Percentiles rank a stretch among this genome's conserved stretches.
phyloP scores from a whole-genome alignment of 805 yeast species.

The Middelhovenomyces tepae region DNA sequence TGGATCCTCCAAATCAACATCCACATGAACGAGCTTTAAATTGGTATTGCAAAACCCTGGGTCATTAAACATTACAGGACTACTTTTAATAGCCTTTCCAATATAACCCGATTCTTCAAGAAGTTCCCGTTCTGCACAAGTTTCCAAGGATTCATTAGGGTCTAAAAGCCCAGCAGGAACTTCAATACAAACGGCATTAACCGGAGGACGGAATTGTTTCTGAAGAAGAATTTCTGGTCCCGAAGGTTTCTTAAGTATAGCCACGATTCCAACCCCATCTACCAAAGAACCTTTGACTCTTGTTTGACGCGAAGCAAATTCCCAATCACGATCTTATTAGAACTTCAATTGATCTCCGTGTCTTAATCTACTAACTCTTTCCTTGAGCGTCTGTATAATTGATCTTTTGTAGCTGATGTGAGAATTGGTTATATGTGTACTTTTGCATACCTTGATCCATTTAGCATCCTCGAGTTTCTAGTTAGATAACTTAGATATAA shows the following conservation, averaged over 20 bases:
- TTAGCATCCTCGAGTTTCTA: constrained; percentile 40
- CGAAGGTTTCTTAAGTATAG: constrained; percentile 41
- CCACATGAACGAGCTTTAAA: constrained; percentile 66
- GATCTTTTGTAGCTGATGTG: constrained; percentile 28
- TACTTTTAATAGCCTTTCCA: constrained; percentile 45
- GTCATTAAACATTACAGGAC: constrained; percentile 55
- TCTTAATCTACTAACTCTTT: constrained; percentile 53
- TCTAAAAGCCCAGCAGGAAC: constrained; percentile 94
- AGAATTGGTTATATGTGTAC: constrained; percentile 19
- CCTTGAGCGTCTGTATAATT: constrained; percentile 33
- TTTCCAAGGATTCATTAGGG: constrained; percentile 64
- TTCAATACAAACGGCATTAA: constrained; percentile 79
- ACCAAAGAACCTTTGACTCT: constrained; percentile 51
- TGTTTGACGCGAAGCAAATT: constrained; percentile 76
- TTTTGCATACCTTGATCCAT: constrained; percentile 45
- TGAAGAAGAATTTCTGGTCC: constrained; percentile 57
- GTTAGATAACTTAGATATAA: no score
- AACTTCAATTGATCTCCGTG: constrained; percentile 46
- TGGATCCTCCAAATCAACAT: constrained; percentile 58
- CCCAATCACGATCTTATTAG: constrained; percentile 62
- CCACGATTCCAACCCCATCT: constrained; percentile 85
- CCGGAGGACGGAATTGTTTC: constrained; percentile 92
- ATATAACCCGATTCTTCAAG: constrained; percentile 89
- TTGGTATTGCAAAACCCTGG: constrained; percentile 91
- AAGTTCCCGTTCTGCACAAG: constrained; percentile 81